These are phyloP conservation scores for Butyriboletus loyo DNA, from an alignment of 768 basidiomycete species.

Conservation along the genomic window DNA sequence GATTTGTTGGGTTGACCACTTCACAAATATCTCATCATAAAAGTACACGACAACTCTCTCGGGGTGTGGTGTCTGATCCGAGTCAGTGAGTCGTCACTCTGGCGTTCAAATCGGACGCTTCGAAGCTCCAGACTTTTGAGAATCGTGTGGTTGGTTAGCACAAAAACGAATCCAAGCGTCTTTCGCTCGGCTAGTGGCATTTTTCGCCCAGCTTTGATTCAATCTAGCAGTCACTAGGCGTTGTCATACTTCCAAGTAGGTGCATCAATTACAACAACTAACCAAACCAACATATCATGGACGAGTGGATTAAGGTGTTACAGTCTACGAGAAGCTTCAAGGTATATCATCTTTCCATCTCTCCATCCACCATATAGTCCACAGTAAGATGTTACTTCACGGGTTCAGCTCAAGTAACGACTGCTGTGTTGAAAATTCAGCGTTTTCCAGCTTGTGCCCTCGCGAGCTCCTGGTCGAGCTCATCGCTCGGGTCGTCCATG, in stretches of 20 bases:
- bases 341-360: neutral
- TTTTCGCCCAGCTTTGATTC: too few relatives aligned
- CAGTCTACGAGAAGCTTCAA: neutral
- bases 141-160: too few relatives aligned
- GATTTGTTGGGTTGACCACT: too few relatives aligned
- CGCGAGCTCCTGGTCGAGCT: constrained; percentile 84
- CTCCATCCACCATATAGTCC: neutral
- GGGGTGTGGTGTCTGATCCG: too few relatives aligned
- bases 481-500: constrained; percentile 82
- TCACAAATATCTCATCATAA: too few relatives aligned
- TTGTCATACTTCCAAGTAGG: neutral
- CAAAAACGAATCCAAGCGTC: too few relatives aligned
- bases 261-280: neutral
- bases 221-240: too few relatives aligned
- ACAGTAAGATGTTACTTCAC: neutral
- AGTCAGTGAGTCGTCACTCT: too few relatives aligned
- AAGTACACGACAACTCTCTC: too few relatives aligned
- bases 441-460: constrained; percentile 53
- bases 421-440: constrained; percentile 8
- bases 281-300: neutral
- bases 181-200: too few relatives aligned
- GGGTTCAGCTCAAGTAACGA: neutral
- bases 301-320: neutral
- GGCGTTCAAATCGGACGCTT: too few relatives aligned
- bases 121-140: too few relatives aligned